These are phyloP conservation scores for Ustilaginoidea virens DNA, from an alignment of 2,329 filamentous ascomycete genomes.

Conservation along the genomic window DNA sequence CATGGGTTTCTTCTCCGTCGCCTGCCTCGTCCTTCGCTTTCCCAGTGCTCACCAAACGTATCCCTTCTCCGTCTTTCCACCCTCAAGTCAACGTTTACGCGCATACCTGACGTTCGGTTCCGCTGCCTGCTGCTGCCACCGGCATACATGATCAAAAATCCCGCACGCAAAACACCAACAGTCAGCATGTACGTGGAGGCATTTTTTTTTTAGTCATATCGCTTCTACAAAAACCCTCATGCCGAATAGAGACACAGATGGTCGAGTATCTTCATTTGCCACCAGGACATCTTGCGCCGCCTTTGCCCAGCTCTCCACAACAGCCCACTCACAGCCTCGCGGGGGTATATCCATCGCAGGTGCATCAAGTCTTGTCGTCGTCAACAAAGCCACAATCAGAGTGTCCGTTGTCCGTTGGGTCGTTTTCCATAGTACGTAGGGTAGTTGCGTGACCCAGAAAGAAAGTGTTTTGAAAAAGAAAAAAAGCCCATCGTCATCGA, in stretches of 20 bases:
- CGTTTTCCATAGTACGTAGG: conserved; percentile 15
- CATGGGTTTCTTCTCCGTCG: not conserved
- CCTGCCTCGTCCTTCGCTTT: conserved; percentile 12
- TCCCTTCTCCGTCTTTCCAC: conserved; percentile 12
- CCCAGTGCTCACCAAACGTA: conserved; percentile 13
- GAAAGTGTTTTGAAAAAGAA: conserved; percentile 12
- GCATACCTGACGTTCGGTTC: conserved; percentile 3
- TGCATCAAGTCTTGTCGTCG: conserved; percentile 19
- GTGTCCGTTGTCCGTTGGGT: conserved; percentile 15
- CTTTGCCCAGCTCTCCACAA: conserved; percentile 17
- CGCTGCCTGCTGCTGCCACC: conserved; percentile 5
- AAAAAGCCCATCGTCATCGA: conserved; percentile 12
- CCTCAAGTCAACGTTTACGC: conserved; percentile 11
- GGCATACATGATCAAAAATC: no score
- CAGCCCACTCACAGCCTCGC: conserved; percentile 20
- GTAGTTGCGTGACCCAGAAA: conserved; percentile 18
- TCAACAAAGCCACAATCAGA: conserved; percentile 20
- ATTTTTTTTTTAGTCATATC: no score
- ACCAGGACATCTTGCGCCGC: no score
- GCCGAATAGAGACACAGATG: no score
- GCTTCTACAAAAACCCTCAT: no score
- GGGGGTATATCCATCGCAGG: conserved; percentile 27
- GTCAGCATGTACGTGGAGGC: no score
- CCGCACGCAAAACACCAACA: no score
- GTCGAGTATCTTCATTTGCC: no score